Evolutionary conservation across 495 filamentous ascomycete genomes (phyloP).

Genomic region (Astrocystis sublimbata): DNA sequence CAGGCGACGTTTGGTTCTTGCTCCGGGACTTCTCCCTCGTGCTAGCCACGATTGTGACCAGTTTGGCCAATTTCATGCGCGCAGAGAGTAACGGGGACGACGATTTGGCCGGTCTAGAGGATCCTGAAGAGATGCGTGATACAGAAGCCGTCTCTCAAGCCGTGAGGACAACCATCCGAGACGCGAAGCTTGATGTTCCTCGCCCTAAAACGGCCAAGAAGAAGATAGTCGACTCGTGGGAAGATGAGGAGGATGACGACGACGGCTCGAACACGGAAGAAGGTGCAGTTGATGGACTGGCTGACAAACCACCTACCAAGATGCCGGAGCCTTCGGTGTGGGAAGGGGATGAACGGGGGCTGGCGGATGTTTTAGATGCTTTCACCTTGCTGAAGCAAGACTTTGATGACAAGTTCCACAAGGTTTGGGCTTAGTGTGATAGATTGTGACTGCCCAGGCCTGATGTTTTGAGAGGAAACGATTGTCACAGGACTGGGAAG

Average conservation of each 20-base stretch:
- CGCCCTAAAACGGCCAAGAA: slow-evolving; percentile 8
- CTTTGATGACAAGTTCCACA: slow-evolving; percentile 67
- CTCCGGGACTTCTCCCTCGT: slow-evolving; percentile 72
- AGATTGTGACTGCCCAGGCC: too few relatives aligned
- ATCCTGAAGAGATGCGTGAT: slow-evolving; percentile 27
- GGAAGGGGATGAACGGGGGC: slow-evolving; percentile 42
- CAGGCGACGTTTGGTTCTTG: slow-evolving; percentile 65
- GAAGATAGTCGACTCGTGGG: slow-evolving; percentile 35
- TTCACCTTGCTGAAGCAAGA: slow-evolving; percentile 57
- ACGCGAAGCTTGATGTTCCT: background rate
- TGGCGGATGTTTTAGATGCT: slow-evolving; percentile 58
- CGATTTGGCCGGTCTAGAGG: slow-evolving; percentile 42
- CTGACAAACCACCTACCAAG: background rate
- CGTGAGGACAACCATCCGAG: background rate
- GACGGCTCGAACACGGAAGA: slow-evolving; percentile 23
- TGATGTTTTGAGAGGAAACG: too few relatives aligned
- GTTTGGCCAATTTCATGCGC: slow-evolving; percentile 51
- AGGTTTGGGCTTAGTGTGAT: slow-evolving; percentile 59
- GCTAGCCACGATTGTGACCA: slow-evolving; percentile 63
- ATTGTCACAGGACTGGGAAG: too few relatives aligned
- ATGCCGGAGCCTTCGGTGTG: background rate
- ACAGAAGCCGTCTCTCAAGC: background rate
- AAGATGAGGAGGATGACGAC: slow-evolving; percentile 20
- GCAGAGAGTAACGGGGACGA: slow-evolving; percentile 46
- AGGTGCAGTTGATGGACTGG: slow-evolving; percentile 10